Conservation (phyloP, 2,329 filamentous ascomycete genomes). For the Lecanicillium sp. region DNA sequence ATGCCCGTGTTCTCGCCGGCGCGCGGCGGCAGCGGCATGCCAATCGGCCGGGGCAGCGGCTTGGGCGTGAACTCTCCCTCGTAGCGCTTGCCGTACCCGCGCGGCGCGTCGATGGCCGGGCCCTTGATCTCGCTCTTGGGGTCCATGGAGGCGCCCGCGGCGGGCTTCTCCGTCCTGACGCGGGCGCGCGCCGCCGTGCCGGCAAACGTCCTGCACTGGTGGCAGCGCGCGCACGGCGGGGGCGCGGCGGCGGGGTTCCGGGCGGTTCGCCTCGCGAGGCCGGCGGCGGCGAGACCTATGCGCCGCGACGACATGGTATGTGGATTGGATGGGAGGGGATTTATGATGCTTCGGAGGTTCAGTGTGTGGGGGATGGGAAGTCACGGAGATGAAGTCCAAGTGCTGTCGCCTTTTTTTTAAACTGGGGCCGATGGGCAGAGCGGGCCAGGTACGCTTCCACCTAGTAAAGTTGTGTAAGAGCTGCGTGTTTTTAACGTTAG, state of each 20-base stretch:
- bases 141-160: constrained; percentile 30
- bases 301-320: constrained; percentile 28
- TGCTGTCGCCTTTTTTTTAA: no score
- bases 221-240: constrained; percentile 41
- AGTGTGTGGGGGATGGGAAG: no score
- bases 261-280: constrained; percentile 23
- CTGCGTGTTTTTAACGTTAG: no score
- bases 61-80: constrained; percentile 51
- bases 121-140: constrained; percentile 35
- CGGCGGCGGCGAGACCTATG: constrained; percentile 25
- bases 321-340: no score
- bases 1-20: constrained; percentile 77
- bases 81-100: constrained; percentile 51
- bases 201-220: constrained; percentile 44
- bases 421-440: background rate
- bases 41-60: constrained; percentile 68
- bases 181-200: constrained; percentile 32
- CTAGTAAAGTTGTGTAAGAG: no score
- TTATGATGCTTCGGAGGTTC: background rate
- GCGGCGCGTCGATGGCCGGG: constrained; percentile 51
- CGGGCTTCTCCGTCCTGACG: constrained; percentile 29
- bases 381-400: background rate
- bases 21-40: constrained; percentile 66
- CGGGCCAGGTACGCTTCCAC: no score
- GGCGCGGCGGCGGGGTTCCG: constrained; percentile 20